Evolutionary conservation across 2,329 filamentous ascomycete genomes (phyloP), one percentile per base, ranked within the genome.

Genomic region (Cadophora sp.): DNA sequence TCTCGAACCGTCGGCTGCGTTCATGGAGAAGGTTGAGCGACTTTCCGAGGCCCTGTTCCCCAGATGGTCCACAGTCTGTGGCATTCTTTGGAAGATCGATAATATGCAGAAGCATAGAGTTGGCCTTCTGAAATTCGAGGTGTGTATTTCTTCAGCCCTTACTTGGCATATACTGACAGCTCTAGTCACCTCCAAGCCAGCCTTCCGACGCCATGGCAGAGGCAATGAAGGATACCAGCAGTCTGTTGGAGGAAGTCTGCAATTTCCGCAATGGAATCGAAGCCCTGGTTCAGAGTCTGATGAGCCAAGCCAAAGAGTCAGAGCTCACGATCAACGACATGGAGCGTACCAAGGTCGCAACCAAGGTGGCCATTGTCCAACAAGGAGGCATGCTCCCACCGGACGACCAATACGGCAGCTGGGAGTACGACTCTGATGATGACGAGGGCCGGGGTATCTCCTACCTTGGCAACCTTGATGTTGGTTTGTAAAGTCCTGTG

Each of bases 351-450:
- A 58, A 58, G 55, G 5, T 27, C 1, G 13, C 13, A 11, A 20
- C n/a, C 2, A 58, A 58, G 36, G 20, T 58, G 9, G 9, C 1
- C 11, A 43, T 58, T 43, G 55, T 58, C 13, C 55, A 58, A 13
- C 33, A 58, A 41, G 55, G 55, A 24, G 55, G 55, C 9, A 41
- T 58, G 33, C 13, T 58, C 1, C 33, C 55, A 14, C 55, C 55
- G 1, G 55, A 58, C 20, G 55, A 58, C 7, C n/a, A 58, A 27
- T 58, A 24, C n/a, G 55, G 20, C 20, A 11, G 20, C 16, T 58
- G 55, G 55, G 33, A 58, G 11, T 58, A 58, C 27, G 55, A 43
- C 2, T 39, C 33, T 18, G 55, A 58, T 1, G 55, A 58, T 9
- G 55, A 33, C 4, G 55, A 41, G 14, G 55, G 55, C 0, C 22